Evolutionary conservation across 2,329 filamentous ascomycete genomes (phyloP).

Genomic region (Lasiodiplodia sp.): DNA sequence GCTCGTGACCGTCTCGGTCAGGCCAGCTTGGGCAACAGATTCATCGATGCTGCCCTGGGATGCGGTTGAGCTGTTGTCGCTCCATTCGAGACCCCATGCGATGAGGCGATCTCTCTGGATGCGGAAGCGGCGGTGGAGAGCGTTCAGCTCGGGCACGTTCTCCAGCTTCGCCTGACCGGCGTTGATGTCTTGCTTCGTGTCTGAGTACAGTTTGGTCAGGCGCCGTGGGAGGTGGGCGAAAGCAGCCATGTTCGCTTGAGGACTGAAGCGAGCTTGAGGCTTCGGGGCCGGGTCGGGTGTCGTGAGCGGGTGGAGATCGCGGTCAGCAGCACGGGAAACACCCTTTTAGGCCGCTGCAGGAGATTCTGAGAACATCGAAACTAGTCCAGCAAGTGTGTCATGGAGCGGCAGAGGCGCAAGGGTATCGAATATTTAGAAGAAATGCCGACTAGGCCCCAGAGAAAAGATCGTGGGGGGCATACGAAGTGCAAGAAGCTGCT

Average conservation of each 20-base stretch:
- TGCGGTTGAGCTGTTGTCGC: conserved; percentile 65
- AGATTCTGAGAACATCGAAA: neutral
- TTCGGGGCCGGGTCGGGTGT: neutral
- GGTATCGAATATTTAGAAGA: conserved; percentile 14
- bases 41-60: conserved; percentile 75
- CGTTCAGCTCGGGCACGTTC: conserved; percentile 72
- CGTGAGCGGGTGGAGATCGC: neutral
- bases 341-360: conserved; percentile 2
- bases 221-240: conserved; percentile 48
- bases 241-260: conserved; percentile 27
- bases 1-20: conserved; percentile 79
- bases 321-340: conserved; percentile 16
- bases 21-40: conserved; percentile 69
- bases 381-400: neutral
- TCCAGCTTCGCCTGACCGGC: conserved; percentile 64
- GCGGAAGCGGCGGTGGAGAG: conserved; percentile 76
- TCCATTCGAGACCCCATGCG: conserved; percentile 84
- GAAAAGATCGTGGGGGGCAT: neutral
- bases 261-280: neutral
- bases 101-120: conserved; percentile 82
- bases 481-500: conserved; percentile 40
- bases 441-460: conserved; percentile 13
- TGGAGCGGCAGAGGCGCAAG: conserved; percentile 1
- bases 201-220: conserved; percentile 77
- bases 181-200: conserved; percentile 81